Conservation (phyloP, 148 eudicot species). For the Nepenthes gracilis region DNA sequence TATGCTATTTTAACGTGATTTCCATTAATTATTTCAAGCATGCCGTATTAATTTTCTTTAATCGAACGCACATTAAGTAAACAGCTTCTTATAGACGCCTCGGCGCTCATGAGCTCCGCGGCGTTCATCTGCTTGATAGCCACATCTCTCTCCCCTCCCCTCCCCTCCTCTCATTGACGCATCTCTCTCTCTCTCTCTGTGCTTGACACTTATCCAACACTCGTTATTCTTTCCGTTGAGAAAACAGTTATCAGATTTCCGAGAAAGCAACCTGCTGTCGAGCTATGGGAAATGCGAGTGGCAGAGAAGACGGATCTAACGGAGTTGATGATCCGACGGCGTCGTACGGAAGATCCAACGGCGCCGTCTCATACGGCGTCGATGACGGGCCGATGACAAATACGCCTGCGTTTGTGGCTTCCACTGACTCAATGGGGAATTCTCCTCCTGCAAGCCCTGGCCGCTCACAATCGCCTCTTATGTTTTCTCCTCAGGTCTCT, state of each 20-base stretch:
- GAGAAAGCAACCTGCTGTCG: neutral
- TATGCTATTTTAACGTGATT: no score
- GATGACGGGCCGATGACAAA: constrained; percentile 12
- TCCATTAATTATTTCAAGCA: no score
- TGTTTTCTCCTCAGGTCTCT: constrained; percentile 59
- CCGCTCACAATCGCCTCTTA: constrained; percentile 36
- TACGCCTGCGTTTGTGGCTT: constrained; percentile 10
- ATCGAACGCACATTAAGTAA: no score
- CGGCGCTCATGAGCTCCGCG: no score
- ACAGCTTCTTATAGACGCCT: no score
- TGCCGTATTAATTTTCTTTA: no score
- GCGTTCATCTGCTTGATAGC: no score
- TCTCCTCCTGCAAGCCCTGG: constrained; percentile 38
- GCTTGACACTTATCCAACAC: neutral
- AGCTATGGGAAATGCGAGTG: constrained; percentile 53
- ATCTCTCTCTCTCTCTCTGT: neutral
- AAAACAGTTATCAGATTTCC: neutral
- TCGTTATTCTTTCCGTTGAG: no score
- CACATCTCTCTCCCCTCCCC: no score
- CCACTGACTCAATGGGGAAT: constrained; percentile 33
- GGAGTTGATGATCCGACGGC: constrained; percentile 8
- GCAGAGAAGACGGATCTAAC: constrained; percentile 30
- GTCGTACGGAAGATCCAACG: constrained; percentile 14
- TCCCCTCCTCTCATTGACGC: neutral
- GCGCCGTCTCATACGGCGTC: constrained; percentile 1